phyloP scores from a whole-genome alignment of 2,329 filamentous ascomycete species.

The Zymoseptoria tritici region DNA sequence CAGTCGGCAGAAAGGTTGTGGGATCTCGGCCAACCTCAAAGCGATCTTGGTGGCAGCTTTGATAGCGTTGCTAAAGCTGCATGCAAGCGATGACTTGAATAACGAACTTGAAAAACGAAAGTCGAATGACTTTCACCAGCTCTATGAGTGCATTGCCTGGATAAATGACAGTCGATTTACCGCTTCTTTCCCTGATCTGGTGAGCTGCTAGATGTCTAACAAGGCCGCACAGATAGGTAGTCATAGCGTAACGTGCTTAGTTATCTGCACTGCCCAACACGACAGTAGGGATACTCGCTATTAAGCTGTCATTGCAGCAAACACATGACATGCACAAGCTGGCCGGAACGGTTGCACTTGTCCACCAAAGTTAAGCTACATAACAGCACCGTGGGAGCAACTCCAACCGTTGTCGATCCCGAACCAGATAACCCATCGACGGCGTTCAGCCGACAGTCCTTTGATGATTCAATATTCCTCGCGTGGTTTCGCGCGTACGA shows the following conservation, averaged over 20 bases:
- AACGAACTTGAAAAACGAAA: not conserved
- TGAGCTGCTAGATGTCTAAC: too few relatives aligned
- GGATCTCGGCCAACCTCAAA: not conserved
- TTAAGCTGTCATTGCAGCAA: too few relatives aligned
- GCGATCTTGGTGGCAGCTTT: not conserved
- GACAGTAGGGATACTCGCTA: too few relatives aligned
- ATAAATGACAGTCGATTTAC: too few relatives aligned
- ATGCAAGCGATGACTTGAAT: not conserved
- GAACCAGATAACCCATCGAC: not conserved
- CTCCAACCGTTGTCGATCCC: not conserved
- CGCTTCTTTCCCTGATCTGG: too few relatives aligned
- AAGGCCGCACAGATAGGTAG: too few relatives aligned
- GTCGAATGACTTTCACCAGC: not conserved
- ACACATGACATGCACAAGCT: too few relatives aligned
- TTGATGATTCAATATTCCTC: not conserved
- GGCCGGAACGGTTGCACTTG: not conserved
- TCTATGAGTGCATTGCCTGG: not conserved
- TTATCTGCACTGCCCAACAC: too few relatives aligned
- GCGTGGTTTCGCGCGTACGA: not conserved
- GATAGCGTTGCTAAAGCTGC: not conserved
- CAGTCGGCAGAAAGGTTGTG: not conserved
- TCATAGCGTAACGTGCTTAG: too few relatives aligned
- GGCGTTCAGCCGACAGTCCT: not conserved
- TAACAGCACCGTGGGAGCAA: not conserved
- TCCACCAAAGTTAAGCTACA: not conserved